Evolutionary conservation across 805 yeast species (phyloP), one percentile per base, ranked within the genome.

Genomic region (Blastobotrys robertii): DNA sequence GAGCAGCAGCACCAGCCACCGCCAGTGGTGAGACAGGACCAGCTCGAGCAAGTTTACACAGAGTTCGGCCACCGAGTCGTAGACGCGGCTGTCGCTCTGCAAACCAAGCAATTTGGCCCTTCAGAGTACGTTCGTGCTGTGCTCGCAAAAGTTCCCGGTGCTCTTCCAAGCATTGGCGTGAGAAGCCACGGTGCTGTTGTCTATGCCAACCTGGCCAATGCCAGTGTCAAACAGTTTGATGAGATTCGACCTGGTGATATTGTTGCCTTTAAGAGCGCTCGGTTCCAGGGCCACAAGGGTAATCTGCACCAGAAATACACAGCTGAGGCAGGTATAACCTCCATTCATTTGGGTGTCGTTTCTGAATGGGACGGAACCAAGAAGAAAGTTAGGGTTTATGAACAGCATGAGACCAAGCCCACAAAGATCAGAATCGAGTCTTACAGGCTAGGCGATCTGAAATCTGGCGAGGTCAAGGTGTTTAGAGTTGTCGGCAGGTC

Each of bases 181-280:
- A 77, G 81, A 51, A 72, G 84, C 0, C 84, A 67, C 58, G 97
- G 97, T 33, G 80, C 73, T n/a, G 70, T 74, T 15, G 70, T 82
- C 47, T 87, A 79, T 62, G 66, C 69, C 49, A 82, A 73, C 51
- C 50, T 64, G 53, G 70, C 68, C 46, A 70, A 69, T 54, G 71
- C 76, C 37, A 53, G 67, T 5, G 72, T 77, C 5, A 63, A 70
- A 11, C 77, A 73, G 50, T 54, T 64, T 28, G 86, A 77, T 43
- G 82, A 77, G 34, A 73, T 87, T 43, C 70, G 74, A 38, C 80
- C 94, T 0, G 98, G 98, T 46, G 97, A 92, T 60, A 70, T 90
- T 8, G 62, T 86, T 34, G 83, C 86, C 41, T 73, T 86, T 48
- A 74, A 79, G 53, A 77, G 77, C 44, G 95, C 86, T 5, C 73